Base-by-base conservation (phyloP, 2,329 filamentous ascomycete species). In the Ophiostoma populinum region DNA sequence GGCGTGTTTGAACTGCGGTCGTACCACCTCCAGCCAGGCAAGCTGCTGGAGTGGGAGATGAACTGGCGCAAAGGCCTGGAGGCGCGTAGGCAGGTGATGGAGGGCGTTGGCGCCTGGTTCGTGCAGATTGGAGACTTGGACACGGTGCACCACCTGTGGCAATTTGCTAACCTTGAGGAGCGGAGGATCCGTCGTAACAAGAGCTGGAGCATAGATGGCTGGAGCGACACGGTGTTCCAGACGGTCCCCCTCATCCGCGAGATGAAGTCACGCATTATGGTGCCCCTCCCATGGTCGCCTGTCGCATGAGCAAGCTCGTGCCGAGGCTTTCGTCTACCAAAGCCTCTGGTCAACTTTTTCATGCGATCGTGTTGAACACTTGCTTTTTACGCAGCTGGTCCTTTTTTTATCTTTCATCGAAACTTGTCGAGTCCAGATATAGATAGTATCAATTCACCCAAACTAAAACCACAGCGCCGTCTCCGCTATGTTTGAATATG, bases 51-150 rank as follows among this genome's bases (percentile, higher is more conserved):
- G 59, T 98, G 90, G 90, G 90, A 98, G 66, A 92, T 82, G 26
- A 90, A 98, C 59, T 98, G 90, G 90, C 72, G 92, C 41, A 75
- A 82, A 44, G 90, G 90, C 18, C 68, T 98, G 36, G 80, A 81
- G 57, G 90, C 90, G 2, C 73, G 90, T 34, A 73, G 85, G 33
- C 85, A 95, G 58, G 87, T 95, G 37, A 98, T 98, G 90, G 90
- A 98, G 57, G 90, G 90, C 11, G 86, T 93, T 1, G 86, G 87
- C 21, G 90, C 90, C 6, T 98, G 90, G 90, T 98, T 98, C 50
- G 87, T 94, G 26, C 90, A 98, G 61, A 87, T 98, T 49, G 90
- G 90, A 41, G 87, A 94, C 36, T 66, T 98, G 43, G 98, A 98
- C 62, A 94, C 85, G 0, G 90, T 98, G 22, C 86, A 98, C 56